These are phyloP conservation scores for Ceratobasidium sp. DNA, from an alignment of 1,284 basidiomycete genomes.

Conservation along the genomic window DNA sequence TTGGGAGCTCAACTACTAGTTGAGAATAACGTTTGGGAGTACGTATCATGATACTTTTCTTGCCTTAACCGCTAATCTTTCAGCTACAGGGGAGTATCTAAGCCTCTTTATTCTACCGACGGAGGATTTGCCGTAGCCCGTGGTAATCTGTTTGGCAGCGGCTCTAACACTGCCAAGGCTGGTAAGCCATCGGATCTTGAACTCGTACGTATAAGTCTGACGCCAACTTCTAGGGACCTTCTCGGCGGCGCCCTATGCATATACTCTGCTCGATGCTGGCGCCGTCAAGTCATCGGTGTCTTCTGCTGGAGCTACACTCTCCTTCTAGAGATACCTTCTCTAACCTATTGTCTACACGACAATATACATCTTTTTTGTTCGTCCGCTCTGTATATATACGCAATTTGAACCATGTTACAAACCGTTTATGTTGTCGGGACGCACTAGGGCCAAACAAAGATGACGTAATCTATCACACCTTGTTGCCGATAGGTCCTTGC, in stretches of 20 bases:
- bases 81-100: slow-evolving; percentile 54
- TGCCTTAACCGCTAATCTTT: not conserved
- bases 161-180: slow-evolving; percentile 24
- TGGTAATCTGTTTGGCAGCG: slow-evolving; percentile 52
- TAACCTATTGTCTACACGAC: not conserved
- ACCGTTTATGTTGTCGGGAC: no score
- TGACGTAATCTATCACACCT: no score
- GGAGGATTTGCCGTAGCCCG: slow-evolving; percentile 58
- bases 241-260: slow-evolving; percentile 20
- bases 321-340: slow-evolving; percentile 3
- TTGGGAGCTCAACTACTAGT: slow-evolving; percentile 59
- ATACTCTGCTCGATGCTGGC: slow-evolving; percentile 18
- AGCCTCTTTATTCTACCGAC: slow-evolving; percentile 63
- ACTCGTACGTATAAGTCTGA: no score
- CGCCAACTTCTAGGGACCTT: slow-evolving; percentile 20
- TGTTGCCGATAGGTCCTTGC: no score
- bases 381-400: not conserved
- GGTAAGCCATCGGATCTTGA: not conserved
- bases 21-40: slow-evolving; percentile 64
- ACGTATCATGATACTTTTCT: not conserved
- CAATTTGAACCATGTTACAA: not conserved
- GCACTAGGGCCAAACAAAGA: not conserved
- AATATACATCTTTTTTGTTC: not conserved
- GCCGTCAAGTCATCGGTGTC: slow-evolving; percentile 30
- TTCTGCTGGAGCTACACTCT: slow-evolving; percentile 31